Evolutionary conservation across 2,329 filamentous ascomycete species (phyloP).

Genomic region (Aspergillus calidoustus): DNA sequence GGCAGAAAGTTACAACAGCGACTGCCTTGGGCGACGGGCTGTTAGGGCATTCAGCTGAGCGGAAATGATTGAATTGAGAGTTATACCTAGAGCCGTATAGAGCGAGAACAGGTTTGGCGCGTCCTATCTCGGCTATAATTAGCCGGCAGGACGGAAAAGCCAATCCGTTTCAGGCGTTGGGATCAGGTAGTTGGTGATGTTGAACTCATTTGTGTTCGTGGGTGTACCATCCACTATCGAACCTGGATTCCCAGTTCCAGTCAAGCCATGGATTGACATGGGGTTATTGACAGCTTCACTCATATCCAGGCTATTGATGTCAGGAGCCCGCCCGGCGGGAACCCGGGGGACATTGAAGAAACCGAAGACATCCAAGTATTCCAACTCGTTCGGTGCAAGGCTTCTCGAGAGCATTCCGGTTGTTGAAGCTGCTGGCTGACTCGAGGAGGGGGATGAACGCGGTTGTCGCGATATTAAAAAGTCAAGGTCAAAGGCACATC

Average conservation of each 20-base stretch:
- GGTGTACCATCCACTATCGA: conserved; percentile 26
- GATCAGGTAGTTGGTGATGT: conserved; percentile 52
- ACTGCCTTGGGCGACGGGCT: background rate
- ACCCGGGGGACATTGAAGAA: conserved; percentile 91
- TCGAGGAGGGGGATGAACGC: conserved; percentile 44
- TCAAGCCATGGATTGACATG: conserved; percentile 44
- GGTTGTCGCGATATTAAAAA: conserved; percentile 86
- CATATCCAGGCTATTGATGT: conserved; percentile 33
- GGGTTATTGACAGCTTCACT: conserved; percentile 34
- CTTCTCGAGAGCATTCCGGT: conserved; percentile 59
- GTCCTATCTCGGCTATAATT: background rate
- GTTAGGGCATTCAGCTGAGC: background rate
- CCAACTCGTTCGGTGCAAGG: conserved; percentile 79
- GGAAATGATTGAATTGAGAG: background rate
- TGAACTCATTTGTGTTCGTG: conserved; percentile 44
- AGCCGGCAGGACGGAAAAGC: conserved; percentile 41
- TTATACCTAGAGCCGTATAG: background rate
- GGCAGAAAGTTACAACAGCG: background rate
- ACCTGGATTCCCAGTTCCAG: conserved; percentile 22
- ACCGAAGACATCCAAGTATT: conserved; percentile 90
- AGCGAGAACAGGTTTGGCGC: background rate
- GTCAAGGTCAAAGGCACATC: conserved; percentile 88
- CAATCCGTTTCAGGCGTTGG: conserved; percentile 54
- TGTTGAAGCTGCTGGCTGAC: conserved; percentile 30
- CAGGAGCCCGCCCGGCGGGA: conserved; percentile 46